Conservation (phyloP, 495 filamentous ascomycete species). For the Neurospora terricola region DNA sequence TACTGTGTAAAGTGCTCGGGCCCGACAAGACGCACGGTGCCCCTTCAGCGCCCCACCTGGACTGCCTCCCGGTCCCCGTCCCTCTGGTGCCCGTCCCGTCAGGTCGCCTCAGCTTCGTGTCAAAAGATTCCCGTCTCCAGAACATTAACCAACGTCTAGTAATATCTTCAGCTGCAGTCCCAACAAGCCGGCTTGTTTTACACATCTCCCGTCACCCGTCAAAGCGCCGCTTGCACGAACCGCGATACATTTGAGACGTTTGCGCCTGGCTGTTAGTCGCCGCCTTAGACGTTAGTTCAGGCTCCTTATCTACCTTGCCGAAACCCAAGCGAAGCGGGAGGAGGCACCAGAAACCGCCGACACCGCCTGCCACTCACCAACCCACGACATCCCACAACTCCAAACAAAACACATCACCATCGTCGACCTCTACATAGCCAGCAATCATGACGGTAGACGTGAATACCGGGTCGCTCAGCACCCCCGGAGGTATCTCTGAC, state of each 20-base stretch:
- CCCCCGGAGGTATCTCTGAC: constrained; percentile 46
- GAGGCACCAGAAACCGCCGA: not conserved
- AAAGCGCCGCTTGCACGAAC: not conserved
- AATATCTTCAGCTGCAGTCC: not conserved
- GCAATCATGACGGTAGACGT: constrained; percentile 20
- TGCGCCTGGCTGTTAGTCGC: not conserved
- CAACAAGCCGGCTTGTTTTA: not conserved
- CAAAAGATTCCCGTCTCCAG: not conserved
- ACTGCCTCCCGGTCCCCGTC: not conserved
- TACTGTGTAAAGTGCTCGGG: no score
- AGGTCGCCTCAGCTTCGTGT: not conserved
- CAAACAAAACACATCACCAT: not conserved
- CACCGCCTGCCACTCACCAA: not conserved
- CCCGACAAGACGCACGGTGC: no score
- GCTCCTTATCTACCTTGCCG: not conserved
- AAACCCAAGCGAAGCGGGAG: not conserved
- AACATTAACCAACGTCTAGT: not conserved
- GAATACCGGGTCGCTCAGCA: constrained; percentile 24
- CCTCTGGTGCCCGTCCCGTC: not conserved
- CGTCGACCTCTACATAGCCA: constrained; percentile 1
- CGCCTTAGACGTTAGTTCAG: not conserved
- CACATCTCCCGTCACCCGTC: not conserved
- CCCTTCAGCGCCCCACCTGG: not conserved
- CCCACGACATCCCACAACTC: not conserved
- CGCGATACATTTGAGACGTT: not conserved